Evolutionary conservation across 306 rosid species (phyloP).

Genomic region (Lupinus albus): DNA sequence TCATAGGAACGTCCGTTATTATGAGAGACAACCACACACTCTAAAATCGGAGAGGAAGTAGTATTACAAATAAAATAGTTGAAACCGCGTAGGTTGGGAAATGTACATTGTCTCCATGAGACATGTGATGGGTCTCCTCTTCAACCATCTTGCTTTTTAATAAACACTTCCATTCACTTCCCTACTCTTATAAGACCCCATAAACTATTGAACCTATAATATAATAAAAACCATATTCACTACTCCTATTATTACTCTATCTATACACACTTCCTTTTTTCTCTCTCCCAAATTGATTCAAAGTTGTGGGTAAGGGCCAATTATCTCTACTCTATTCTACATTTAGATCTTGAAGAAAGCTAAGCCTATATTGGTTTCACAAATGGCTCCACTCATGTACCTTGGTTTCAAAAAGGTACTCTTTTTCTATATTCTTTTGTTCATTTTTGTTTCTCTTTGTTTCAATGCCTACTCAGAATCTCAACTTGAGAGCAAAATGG

Average conservation of each 20-base stretch:
- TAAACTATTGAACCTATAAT: conserved; percentile 12
- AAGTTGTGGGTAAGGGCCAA: conserved; percentile 1
- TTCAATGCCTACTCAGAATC: conserved; percentile 45
- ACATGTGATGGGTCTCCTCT: conserved; percentile 49
- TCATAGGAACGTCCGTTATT: too few relatives aligned
- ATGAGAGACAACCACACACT: too few relatives aligned
- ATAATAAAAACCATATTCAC: conserved; percentile 25
- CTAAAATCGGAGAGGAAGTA: too few relatives aligned
- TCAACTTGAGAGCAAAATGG: conserved; percentile 38
- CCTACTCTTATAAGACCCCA: conserved; percentile 4
- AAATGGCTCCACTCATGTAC: conserved; percentile 65
- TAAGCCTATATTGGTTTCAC: conserved; percentile 30
- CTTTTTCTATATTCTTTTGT: conserved; percentile 44
- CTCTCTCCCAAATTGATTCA: conserved; percentile 8
- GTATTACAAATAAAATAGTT: too few relatives aligned
- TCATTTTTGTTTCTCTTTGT: conserved; percentile 40
- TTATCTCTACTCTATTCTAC: background rate
- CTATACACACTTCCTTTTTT: background rate
- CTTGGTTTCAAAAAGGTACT: conserved; percentile 47
- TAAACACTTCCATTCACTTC: conserved; percentile 47
- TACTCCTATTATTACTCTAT: background rate
- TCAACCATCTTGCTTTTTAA: conserved; percentile 17
- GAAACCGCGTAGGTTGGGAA: conserved; percentile 46
- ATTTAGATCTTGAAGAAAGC: background rate
- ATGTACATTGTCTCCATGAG: conserved; percentile 24